Percentiles rank a stretch among this genome's conserved stretches.
Conservation (phyloP, 805 yeast species). For the Zygoascus bituminiphila region DNA sequence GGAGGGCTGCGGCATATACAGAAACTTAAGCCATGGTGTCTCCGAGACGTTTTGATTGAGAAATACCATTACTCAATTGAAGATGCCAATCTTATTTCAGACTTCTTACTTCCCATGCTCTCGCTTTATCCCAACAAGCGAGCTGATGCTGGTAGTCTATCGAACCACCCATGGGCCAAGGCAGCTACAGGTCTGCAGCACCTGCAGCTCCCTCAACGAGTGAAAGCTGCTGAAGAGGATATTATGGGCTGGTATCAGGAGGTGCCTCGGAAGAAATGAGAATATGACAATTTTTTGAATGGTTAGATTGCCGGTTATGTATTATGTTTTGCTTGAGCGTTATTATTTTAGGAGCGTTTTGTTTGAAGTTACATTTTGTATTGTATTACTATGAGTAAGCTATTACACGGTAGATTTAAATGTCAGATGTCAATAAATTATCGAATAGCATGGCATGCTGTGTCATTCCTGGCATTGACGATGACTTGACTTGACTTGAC, state of each 20-base stretch:
- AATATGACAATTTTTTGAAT: background rate
- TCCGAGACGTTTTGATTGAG: constrained; percentile 70
- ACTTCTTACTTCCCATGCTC: constrained; percentile 79
- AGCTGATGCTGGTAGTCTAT: constrained; percentile 94
- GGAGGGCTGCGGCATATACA: constrained; percentile 72
- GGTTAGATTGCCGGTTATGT: background rate
- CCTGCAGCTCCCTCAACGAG: constrained; percentile 60
- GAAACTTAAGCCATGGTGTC: constrained; percentile 83
- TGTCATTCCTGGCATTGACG: too few species aligned
- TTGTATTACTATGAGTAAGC: too few species aligned
- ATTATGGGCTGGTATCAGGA: constrained; percentile 87
- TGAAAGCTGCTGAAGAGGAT: constrained; percentile 77
- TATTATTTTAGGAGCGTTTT: background rate
- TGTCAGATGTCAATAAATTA: too few species aligned
- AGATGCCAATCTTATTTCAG: constrained; percentile 67
- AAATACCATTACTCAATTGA: constrained; percentile 66
- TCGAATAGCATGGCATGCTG: too few species aligned
- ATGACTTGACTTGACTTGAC: too few species aligned
- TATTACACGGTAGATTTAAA: too few species aligned
- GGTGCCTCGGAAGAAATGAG: constrained; percentile 26
- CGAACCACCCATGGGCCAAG: constrained; percentile 73
- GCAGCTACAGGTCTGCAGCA: constrained; percentile 73
- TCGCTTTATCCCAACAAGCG: constrained; percentile 66
- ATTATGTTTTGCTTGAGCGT: background rate
- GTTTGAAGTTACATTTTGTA: too few species aligned